Conservation (phyloP, 2,329 filamentous ascomycete species). For the Leptographium lundbergii region DNA sequence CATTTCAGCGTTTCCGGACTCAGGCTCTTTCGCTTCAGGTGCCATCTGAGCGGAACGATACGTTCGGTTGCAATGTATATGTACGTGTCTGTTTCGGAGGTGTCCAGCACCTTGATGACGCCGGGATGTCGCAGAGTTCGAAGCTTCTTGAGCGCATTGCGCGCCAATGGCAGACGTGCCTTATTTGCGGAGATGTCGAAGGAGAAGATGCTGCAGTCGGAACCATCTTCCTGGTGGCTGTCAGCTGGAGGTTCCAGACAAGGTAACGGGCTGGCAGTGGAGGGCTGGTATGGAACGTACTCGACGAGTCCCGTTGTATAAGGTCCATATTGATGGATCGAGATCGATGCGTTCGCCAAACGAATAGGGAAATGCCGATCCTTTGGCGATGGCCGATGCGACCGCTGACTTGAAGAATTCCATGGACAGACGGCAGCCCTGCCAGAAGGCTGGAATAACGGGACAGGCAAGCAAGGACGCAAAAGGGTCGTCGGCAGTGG, state of each 20-base stretch:
- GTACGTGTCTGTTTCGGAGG: conserved; percentile 89
- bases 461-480: neutral
- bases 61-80: conserved; percentile 96
- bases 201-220: conserved; percentile 90
- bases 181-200: conserved; percentile 80
- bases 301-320: conserved; percentile 86
- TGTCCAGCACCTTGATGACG: conserved; percentile 86
- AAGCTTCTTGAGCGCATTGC: conserved; percentile 87
- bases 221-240: conserved; percentile 68
- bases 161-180: conserved; percentile 71
- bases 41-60: conserved; percentile 76
- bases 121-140: conserved; percentile 88
- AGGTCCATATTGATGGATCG: conserved; percentile 89
- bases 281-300: conserved; percentile 29
- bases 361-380: conserved; percentile 80
- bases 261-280: neutral
- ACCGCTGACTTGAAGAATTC: conserved; percentile 97
- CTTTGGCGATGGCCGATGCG: conserved; percentile 90
- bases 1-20: conserved; percentile 92
- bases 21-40: conserved; percentile 75
- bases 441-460: neutral
- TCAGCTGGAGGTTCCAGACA: neutral
- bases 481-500: neutral
- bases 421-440: conserved; percentile 43
- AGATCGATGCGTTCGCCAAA: conserved; percentile 89